Conservation (phyloP, 23 red algal species). For the Gracilaria domingensis region DNA sequence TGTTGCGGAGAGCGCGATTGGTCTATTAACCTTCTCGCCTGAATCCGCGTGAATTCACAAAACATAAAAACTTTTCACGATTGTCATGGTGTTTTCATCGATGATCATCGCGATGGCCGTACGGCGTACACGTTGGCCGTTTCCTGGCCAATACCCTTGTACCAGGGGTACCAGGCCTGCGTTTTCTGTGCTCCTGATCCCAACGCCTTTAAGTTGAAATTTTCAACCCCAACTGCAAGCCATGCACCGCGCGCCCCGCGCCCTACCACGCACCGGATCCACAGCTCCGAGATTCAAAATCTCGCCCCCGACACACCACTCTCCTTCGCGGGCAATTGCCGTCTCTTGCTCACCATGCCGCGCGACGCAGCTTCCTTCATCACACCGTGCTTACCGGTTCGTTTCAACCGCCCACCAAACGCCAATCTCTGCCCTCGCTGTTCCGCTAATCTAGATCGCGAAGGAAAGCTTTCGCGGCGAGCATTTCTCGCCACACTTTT, state of each 20-base stretch:
- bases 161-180: no score
- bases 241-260: no score
- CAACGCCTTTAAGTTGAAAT: no score
- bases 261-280: no score
- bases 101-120: no score
- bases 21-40: not conserved
- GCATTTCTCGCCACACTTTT: slow-evolving; percentile 16
- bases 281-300: not conserved
- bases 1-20: not conserved
- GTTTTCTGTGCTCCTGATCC: no score
- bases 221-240: no score
- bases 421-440: slow-evolving; percentile 9
- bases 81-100: no score
- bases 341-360: slow-evolving; percentile 6
- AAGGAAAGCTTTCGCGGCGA: not conserved
- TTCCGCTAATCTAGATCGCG: slow-evolving; percentile 3
- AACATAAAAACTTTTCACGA: no score
- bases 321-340: not conserved
- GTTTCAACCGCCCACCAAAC: not conserved
- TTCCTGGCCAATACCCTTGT: no score
- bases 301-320: not conserved
- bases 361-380: slow-evolving; percentile 10
- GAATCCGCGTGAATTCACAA: no score
- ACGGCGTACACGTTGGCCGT: no score
- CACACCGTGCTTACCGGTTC: not conserved